Base-by-base conservation (phyloP, 176 grass and related monocot genomes). In the Saccharum officinarum region DNA sequence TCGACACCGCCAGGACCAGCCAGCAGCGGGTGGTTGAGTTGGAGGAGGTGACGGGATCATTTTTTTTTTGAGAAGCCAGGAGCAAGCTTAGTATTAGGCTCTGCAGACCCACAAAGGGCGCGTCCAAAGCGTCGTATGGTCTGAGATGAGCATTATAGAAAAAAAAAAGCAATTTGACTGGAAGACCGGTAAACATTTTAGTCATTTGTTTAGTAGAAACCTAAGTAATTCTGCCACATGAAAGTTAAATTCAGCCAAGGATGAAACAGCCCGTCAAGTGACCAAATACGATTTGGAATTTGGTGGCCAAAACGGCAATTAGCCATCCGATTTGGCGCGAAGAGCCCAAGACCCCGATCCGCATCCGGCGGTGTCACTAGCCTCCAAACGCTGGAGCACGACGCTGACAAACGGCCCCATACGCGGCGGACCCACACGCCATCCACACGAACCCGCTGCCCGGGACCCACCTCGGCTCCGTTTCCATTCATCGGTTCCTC, bases 301-400 rank as follows among this genome's bases (percentile, higher is more conserved):
- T 64, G 10, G 25, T 15, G 20, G 34, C 13, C 1, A 3, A 64
- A 73, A 37, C 61, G 47, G 23, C 17, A 5, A 63, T 30, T 9
- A 3, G 23, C 73, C 73, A 82, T 88, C 74, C 42, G 67, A 84
- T 88, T 83, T 88, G 80, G 86, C 86, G 73, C 65, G 28, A 34
- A 78, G 18, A n/a, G 20, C 18, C 6, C 52, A 57, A 59, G 15
- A 59, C 23, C 30, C 63, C 64, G 65, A 78, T 83, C 73, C 66
- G 66, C 73, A 72, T 83, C 65, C 80, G 50, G 64, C 65, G 67
- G 39, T 26, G 14, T 71, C 80, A 16, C 37, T 55, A 28, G 50
- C 49, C 22, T 61, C 38, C 37, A 22, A 30, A 22, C 10, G 10
- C 80, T 54, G 80, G n/a, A 77, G 2, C 28, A 44, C 44, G 46